Conservation (phyloP, 176 grass and related monocot genomes). For the Juncus effusus region DNA sequence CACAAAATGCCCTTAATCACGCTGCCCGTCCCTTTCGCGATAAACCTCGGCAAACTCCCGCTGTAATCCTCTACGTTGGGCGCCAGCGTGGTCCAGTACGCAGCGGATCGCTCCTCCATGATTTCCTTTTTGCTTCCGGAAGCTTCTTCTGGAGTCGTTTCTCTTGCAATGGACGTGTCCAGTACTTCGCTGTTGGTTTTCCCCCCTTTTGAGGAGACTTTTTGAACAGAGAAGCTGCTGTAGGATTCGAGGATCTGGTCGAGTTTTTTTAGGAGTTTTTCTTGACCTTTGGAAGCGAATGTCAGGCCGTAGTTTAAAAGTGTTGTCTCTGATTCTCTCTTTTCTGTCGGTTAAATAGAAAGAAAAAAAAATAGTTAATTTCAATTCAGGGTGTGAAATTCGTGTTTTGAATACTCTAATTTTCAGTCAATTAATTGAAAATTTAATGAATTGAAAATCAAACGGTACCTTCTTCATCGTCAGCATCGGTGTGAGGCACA, state of each 20-base stretch:
- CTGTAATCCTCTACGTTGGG: conserved; percentile 97
- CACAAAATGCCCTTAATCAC: conserved; percentile 83
- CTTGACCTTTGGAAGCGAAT: conserved; percentile 70
- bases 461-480: conserved; percentile 31
- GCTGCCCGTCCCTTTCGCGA: conserved; percentile 65
- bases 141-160: conserved; percentile 70
- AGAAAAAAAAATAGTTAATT: background rate
- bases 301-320: conserved; percentile 88
- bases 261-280: conserved; percentile 44
- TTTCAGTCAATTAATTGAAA: conserved; percentile 5
- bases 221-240: conserved; percentile 82
- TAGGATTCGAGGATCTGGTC: conserved; percentile 65
- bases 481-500: conserved; percentile 49
- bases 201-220: conserved; percentile 37
- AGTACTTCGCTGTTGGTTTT: conserved; percentile 47
- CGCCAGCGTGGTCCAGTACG: conserved; percentile 88
- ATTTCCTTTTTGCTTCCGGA: conserved; percentile 68
- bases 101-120: conserved; percentile 66
- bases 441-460: background rate
- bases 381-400: no score
- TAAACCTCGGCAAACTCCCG: conserved; percentile 52
- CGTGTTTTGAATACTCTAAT: no score
- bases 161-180: conserved; percentile 45
- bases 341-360: conserved; percentile 8
- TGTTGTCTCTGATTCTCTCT: conserved; percentile 22